These are phyloP conservation scores for Rehmannia glutinosa DNA, from an alignment of 257 asterid genomes.

Conservation along the genomic window DNA sequence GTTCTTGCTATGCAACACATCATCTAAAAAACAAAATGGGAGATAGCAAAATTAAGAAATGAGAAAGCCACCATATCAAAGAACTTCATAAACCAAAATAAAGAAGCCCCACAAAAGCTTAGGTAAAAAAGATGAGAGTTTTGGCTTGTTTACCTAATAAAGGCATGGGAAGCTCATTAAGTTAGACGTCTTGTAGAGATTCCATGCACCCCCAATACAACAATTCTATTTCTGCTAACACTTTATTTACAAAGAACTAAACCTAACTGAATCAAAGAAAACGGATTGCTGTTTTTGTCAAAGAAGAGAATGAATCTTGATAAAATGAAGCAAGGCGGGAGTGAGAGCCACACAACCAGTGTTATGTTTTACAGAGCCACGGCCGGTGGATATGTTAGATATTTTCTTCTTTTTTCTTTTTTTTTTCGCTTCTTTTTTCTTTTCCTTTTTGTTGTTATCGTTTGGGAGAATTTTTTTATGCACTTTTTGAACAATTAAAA, in stretches of 20 bases:
- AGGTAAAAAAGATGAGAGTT: background rate
- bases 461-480: too few relatives aligned
- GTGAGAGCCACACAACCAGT: slow-evolving; percentile 22
- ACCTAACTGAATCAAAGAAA: too few relatives aligned
- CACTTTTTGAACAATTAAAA: too few relatives aligned
- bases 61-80: background rate
- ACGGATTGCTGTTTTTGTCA: background rate
- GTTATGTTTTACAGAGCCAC: too few relatives aligned
- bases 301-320: slow-evolving; percentile 8
- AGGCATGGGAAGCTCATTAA: slow-evolving; percentile 96
- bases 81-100: background rate
- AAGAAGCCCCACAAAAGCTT: background rate
- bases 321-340: background rate
- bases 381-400: slow-evolving; percentile 23
- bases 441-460: too few relatives aligned
- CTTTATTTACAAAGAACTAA: too few relatives aligned
- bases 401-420: too few relatives aligned
- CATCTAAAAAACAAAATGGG: background rate
- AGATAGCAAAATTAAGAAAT: background rate
- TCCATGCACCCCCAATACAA: too few relatives aligned
- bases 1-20: too few relatives aligned
- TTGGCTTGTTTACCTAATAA: slow-evolving; percentile 73
- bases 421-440: too few relatives aligned
- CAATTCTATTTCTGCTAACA: too few relatives aligned
- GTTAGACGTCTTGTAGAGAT: slow-evolving; percentile 38